These are phyloP conservation scores for Phallus indusiatus DNA, from an alignment of 768 basidiomycete genomes.

Conservation along the genomic window DNA sequence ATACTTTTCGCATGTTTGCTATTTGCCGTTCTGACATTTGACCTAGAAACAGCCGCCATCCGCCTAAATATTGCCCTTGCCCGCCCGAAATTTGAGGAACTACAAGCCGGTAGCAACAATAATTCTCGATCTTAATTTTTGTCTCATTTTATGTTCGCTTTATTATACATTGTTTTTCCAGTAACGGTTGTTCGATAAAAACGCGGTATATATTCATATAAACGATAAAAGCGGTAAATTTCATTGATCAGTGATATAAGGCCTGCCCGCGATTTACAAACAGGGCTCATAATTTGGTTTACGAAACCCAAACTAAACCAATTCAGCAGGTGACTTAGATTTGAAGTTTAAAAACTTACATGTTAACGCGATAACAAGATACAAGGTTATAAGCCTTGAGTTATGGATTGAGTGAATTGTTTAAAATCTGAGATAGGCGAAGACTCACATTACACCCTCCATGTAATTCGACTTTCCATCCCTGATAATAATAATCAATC, in stretches of 20 bases:
- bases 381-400: constrained; percentile 42
- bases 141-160: not conserved
- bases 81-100: constrained; percentile 79
- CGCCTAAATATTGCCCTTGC: constrained; percentile 83
- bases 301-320: constrained; percentile 36
- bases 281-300: constrained; percentile 9
- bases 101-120: constrained; percentile 55
- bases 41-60: constrained; percentile 74
- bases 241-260: not conserved
- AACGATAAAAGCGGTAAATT: not conserved
- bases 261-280: not conserved
- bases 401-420: not conserved
- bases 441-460: constrained; percentile 69
- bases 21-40: not conserved
- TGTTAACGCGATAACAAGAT: constrained; percentile 72
- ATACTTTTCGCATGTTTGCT: constrained; percentile 15
- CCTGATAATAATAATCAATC: constrained; percentile 24
- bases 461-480: constrained; percentile 87
- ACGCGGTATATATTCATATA: not conserved
- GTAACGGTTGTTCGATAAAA: not conserved
- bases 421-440: not conserved
- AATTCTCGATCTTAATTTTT: not conserved
- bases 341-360: constrained; percentile 38
- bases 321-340: constrained; percentile 2
- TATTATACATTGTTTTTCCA: not conserved